phyloP scores from a whole-genome alignment of 345 rosid genomes.

The Syzygium oleosum region DNA sequence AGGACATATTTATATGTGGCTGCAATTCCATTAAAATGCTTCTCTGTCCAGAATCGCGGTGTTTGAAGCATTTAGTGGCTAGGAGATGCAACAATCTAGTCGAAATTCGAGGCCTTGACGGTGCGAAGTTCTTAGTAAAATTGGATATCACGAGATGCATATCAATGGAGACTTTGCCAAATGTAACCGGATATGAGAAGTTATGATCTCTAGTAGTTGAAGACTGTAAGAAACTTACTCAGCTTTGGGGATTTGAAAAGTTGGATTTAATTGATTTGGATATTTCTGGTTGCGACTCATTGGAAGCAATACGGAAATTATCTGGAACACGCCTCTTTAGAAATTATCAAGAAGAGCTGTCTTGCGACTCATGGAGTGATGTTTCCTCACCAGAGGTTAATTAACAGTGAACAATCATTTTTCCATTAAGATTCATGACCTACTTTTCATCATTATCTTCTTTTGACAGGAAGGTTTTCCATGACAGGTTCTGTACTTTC shows the following conservation, averaged over 20 bases:
- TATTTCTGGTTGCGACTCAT: neutral
- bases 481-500: neutral
- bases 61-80: neutral
- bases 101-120: neutral
- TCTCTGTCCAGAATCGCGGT: too few relatives aligned
- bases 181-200: neutral
- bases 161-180: neutral
- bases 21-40: too few relatives aligned
- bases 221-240: neutral
- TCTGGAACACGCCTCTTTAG: rapidly evolving
- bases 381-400: neutral
- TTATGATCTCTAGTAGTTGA: too few relatives aligned
- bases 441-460: neutral
- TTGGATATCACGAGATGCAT: neutral
- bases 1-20: neutral
- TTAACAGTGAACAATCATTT: neutral
- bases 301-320: neutral
- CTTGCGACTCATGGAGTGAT: neutral
- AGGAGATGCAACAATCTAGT: rapidly evolving
- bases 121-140: neutral
- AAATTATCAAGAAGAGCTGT: too few relatives aligned
- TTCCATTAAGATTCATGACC: neutral
- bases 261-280: neutral
- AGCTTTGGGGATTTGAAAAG: neutral
- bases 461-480: neutral